Base-by-base conservation (phyloP, 2,329 filamentous ascomycete species). In the Alternaria rosae region DNA sequence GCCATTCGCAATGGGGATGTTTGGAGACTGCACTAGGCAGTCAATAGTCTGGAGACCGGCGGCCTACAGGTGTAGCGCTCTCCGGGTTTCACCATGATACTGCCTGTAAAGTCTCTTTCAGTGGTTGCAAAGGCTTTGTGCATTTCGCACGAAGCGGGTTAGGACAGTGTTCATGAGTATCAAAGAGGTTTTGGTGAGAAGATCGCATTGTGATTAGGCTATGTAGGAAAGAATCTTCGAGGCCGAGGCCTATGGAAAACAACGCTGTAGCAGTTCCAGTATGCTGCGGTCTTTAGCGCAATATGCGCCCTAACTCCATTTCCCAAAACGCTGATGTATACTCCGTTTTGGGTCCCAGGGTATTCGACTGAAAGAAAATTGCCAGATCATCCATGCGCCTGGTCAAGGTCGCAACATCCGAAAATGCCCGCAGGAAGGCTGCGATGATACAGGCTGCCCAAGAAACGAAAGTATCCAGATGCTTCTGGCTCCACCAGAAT, bases 311-410 rank as follows among this genome's bases (percentile, higher is more conserved):
- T 47, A 28, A 65, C 55, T 56, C 62, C 59, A 42, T 62, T 28
- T 54, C 38, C 47, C 48, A 32, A 54, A 38, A 65, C 62, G 42
- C 59, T 52, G 47, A 57, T 62, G 30, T 57, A 56, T 69, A 62
- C 66, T 67, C 66, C 64, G 42, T 61, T 62, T 64, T 65, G 58
- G 64, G 61, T 53, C 53, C 61, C 55, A 62, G 66, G 64, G 62
- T 67, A 70, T 70, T 65, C 54, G 47, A 59, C 51, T 45, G 43
- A 48, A 58, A 51, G 45, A 59, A 62, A 57, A 56, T 28, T n/a
- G 47, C 23, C 48, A 38, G 50, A 21, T 43, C 26, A 15, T 45
- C 25, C 15, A 44, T 42, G 52, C 52, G 50, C 45, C 61, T 45
- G 23, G 38, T 62, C 32, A 38, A 53, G 32, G 43, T 53, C 8